These are phyloP conservation scores for Helotiales sp. DNA, from an alignment of 2,329 filamentous ascomycete genomes.

Conservation along the genomic window DNA sequence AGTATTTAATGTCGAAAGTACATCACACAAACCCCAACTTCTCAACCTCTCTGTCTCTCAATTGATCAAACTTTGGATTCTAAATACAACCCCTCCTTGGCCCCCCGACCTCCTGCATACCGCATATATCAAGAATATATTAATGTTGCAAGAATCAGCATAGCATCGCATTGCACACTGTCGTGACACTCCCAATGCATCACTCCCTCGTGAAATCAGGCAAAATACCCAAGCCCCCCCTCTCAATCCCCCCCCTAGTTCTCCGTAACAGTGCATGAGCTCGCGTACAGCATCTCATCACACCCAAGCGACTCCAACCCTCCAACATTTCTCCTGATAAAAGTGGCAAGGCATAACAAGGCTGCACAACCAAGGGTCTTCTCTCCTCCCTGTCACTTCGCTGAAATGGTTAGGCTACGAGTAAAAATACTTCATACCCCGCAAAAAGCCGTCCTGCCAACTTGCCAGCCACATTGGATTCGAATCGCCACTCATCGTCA, in stretches of 20 bases:
- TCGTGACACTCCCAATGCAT: background rate
- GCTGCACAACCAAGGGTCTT: background rate
- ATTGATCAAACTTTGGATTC: too few relatives aligned
- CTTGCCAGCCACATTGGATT: background rate
- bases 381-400: background rate
- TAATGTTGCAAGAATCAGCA: too few relatives aligned
- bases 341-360: background rate
- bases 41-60: background rate
- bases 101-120: background rate
- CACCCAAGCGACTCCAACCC: background rate
- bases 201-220: background rate
- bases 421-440: background rate
- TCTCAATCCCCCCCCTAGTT: background rate
- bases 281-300: background rate
- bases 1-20: background rate
- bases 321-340: background rate
- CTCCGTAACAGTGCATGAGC: background rate
- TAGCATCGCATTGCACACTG: background rate
- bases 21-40: background rate
- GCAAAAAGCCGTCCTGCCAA: background rate
- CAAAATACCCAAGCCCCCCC: background rate
- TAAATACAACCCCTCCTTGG: background rate
- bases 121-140: too few relatives aligned
- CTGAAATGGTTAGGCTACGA: too few relatives aligned
- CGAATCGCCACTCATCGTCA: background rate